phyloP scores from a whole-genome alignment of 352 stramenopile genomes.

The Pythium brassicae region DNA sequence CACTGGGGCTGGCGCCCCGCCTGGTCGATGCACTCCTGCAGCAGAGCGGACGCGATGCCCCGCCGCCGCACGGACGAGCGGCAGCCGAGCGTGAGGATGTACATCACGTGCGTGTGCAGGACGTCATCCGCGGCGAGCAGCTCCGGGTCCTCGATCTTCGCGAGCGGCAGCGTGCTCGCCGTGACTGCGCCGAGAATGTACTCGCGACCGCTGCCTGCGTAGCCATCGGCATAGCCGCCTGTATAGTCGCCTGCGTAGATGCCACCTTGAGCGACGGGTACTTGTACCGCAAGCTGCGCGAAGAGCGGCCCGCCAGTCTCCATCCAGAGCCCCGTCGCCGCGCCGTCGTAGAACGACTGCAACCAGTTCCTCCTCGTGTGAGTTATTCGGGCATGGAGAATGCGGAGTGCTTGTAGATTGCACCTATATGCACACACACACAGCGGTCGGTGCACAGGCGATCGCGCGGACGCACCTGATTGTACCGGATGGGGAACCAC shows the following conservation, averaged over 20 bases:
- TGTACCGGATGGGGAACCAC: conserved; percentile 97
- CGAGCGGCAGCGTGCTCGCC: conserved; percentile 83
- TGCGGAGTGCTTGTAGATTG: too few relatives aligned
- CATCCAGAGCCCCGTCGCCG: conserved; percentile 82
- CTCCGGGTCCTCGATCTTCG: conserved; percentile 57
- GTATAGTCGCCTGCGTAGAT: conserved; percentile 3
- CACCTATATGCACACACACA: background rate
- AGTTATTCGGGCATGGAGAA: background rate
- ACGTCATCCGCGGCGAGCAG: conserved; percentile 48
- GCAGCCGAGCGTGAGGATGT: conserved; percentile 95
- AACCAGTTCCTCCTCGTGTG: background rate
- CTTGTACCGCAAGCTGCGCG: conserved; percentile 78
- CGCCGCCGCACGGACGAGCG: conserved; percentile 75
- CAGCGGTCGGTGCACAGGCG: too few relatives aligned
- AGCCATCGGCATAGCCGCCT: background rate
- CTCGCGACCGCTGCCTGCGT: conserved; percentile 16
- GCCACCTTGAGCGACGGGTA: conserved; percentile 10
- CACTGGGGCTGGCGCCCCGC: conserved; percentile 73
- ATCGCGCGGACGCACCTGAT: conserved; percentile 39
- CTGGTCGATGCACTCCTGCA: conserved; percentile 87
- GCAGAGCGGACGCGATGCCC: conserved; percentile 88
- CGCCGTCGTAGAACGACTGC: conserved; percentile 92
- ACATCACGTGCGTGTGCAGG: conserved; percentile 89
- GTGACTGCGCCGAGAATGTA: conserved; percentile 88
- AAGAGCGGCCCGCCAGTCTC: conserved; percentile 88